Evolutionary conservation across 202 grass and related monocot genomes (phyloP).

Genomic region (Eragrostis tef): DNA sequence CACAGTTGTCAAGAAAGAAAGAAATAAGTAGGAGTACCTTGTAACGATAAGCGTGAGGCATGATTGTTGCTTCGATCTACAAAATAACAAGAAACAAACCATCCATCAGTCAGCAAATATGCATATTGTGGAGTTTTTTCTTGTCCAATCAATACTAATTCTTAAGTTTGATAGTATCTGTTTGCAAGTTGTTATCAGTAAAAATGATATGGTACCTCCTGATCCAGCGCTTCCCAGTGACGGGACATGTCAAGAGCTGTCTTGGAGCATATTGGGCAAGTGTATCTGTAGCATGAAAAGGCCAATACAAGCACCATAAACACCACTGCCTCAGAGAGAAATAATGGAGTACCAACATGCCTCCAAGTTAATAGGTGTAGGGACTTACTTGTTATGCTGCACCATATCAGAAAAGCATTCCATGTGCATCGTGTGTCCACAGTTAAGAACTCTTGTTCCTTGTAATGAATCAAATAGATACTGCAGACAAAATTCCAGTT

Average conservation of each 20-base stretch:
- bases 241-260: constrained; percentile 63
- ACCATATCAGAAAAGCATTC: constrained; percentile 82
- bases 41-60: constrained; percentile 84
- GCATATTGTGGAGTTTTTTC: constrained; percentile 1
- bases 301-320: constrained; percentile 33
- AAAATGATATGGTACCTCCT: constrained; percentile 66
- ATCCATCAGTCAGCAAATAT: constrained; percentile 38
- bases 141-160: neutral
- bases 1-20: constrained; percentile 23
- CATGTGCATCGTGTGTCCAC: constrained; percentile 91
- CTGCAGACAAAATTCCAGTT: constrained; percentile 57
- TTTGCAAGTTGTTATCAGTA: constrained; percentile 1
- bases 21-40: constrained; percentile 69
- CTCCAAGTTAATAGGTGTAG: constrained; percentile 5
- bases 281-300: constrained; percentile 67
- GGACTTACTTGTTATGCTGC: constrained; percentile 71
- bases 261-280: constrained; percentile 91
- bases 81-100: constrained; percentile 45
- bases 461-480: constrained; percentile 97
- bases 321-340: constrained; percentile 10
- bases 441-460: constrained; percentile 80
- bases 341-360: constrained; percentile 21
- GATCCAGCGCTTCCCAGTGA: constrained; percentile 70
- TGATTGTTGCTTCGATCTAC: constrained; percentile 84
- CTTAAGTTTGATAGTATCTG: neutral